phyloP scores from a whole-genome alignment of 1,284 basidiomycete species.

The Trametes hirsuta region DNA sequence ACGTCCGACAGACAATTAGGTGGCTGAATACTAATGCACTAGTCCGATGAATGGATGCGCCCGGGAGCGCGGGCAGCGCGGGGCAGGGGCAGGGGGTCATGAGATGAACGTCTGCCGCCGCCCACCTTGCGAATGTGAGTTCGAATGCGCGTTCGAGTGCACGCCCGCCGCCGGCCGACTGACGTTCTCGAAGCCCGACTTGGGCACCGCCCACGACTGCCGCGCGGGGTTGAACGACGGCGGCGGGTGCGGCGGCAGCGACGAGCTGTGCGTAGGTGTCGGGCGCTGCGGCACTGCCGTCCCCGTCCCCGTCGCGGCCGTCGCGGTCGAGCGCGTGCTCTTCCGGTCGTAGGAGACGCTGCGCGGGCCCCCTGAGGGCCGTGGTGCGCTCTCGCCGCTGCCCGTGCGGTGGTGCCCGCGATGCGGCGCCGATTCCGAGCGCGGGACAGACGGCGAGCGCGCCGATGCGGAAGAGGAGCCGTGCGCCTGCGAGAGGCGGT shows the following conservation, averaged over 20 bases:
- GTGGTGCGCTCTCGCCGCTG: conserved; percentile 23
- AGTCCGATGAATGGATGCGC: background rate
- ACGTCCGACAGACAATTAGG: conserved; percentile 15
- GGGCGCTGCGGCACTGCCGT: conserved; percentile 8
- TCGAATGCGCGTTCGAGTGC: conserved; percentile 7
- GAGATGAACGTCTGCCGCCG: conserved; percentile 21
- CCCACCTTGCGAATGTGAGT: conserved; percentile 17
- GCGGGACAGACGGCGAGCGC: conserved; percentile 18
- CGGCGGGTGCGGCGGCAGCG: conserved; percentile 22
- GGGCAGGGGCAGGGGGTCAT: conserved; percentile 15
- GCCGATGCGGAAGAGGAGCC: conserved; percentile 8
- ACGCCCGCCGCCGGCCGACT: conserved; percentile 24
- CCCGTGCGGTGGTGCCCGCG: conserved; percentile 24
- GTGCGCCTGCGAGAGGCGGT: conserved; percentile 18
- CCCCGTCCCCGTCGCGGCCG: conserved; percentile 5
- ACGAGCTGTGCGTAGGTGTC: conserved; percentile 19
- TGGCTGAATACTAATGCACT: conserved; percentile 19
- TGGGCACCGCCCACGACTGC: conserved; percentile 25
- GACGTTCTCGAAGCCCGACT: conserved; percentile 28
- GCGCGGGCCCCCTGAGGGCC: conserved; percentile 3
- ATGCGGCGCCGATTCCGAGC: conserved; percentile 16
- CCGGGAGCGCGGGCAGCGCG: background rate
- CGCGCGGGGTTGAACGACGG: conserved; percentile 19
- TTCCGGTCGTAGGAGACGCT: conserved; percentile 19
- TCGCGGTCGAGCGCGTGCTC: conserved; percentile 6